These are phyloP conservation scores for Fagopyrum homotropicum DNA, from an alignment of 148 eudicot species.

Conservation along the genomic window DNA sequence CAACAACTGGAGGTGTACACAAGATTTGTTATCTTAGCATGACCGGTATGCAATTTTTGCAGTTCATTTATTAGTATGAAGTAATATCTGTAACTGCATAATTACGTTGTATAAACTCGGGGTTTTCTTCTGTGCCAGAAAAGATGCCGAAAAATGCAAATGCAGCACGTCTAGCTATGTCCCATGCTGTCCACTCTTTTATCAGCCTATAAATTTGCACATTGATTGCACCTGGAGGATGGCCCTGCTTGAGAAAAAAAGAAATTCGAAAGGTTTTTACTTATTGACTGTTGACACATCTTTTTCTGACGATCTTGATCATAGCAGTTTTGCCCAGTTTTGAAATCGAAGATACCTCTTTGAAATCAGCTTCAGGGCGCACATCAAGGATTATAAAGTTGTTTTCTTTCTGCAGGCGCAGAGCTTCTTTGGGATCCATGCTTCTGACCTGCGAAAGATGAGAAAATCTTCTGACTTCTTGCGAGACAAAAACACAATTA, in stretches of 20 bases:
- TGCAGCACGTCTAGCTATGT: conserved; percentile 92
- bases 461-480: neutral
- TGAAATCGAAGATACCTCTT: conserved; percentile 41
- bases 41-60: neutral
- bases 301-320: neutral
- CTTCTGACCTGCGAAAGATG: conserved; percentile 64
- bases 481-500: neutral
- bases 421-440: conserved; percentile 87
- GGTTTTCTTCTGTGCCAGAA: conserved; percentile 95
- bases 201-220: conserved; percentile 92
- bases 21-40: conserved; percentile 1
- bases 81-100: neutral
- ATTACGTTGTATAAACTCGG: conserved; percentile 76
- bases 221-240: conserved; percentile 90
- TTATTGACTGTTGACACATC: neutral
- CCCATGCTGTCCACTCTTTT: conserved; percentile 99
- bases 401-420: conserved; percentile 88
- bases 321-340: neutral
- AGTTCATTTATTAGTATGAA: neutral
- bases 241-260: conserved; percentile 41
- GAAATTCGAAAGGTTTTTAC: neutral
- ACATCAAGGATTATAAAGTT: conserved; percentile 94
- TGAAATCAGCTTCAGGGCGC: conserved; percentile 90
- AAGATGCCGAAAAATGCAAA: conserved; percentile 98
- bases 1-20: conserved; percentile 45